A percentile compares a stretch with the other conserved stretches of the same genome.
Evolutionary conservation across 495 filamentous ascomycete genomes (phyloP).

Genomic region (Hypoxylon rickii): DNA sequence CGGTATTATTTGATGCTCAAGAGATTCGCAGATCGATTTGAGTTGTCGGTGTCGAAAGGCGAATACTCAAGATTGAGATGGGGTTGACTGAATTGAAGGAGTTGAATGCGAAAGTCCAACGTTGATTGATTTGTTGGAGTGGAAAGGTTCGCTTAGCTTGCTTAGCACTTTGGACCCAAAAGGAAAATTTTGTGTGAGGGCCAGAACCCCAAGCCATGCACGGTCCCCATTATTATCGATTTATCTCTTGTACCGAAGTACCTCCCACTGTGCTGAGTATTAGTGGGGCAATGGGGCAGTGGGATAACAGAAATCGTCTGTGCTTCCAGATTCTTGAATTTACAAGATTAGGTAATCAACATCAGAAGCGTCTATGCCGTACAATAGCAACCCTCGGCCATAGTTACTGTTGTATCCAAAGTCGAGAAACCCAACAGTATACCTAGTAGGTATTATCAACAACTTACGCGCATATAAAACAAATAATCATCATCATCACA

Average conservation of each 20-base stretch:
- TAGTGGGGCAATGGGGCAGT: too few relatives aligned
- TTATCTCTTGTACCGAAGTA: too few relatives aligned
- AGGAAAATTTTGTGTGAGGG: constrained; percentile 38
- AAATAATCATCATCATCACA: neutral
- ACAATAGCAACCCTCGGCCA: too few relatives aligned
- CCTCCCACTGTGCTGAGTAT: too few relatives aligned
- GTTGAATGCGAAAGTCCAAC: too few relatives aligned
- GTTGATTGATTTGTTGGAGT: constrained; percentile 18
- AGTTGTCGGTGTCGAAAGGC: constrained; percentile 30
- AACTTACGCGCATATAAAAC: too few relatives aligned
- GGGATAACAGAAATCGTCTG: neutral
- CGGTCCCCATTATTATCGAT: constrained; percentile 12
- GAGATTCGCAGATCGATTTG: constrained; percentile 21
- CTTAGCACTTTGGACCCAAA: constrained; percentile 1
- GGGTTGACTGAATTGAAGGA: constrained; percentile 20
- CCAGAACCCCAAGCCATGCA: constrained; percentile 28
- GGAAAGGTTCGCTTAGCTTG: constrained; percentile 34
- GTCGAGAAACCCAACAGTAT: too few relatives aligned
- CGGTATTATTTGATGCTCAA: constrained; percentile 43
- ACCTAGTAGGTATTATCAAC: too few relatives aligned
- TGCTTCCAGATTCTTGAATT: neutral
- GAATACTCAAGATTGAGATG: constrained; percentile 33
- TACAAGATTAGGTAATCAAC: neutral
- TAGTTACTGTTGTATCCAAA: too few relatives aligned
- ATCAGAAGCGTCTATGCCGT: too few relatives aligned